Conservation (phyloP, 2,329 filamentous ascomycete species). For the Ophiostoma sp. region DNA sequence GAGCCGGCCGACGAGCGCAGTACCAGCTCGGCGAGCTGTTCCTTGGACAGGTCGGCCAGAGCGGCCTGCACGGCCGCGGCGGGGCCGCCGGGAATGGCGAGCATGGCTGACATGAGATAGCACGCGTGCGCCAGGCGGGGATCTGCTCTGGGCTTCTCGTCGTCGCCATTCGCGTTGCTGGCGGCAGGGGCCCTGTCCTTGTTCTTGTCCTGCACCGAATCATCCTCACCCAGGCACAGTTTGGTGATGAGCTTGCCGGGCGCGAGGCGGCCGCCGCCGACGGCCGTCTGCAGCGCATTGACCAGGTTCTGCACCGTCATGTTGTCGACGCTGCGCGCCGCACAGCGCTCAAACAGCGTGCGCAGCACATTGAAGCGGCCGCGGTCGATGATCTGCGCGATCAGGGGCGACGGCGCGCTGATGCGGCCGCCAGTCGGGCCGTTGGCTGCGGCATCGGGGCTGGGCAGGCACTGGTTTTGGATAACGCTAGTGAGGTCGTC, state of each 20-base stretch:
- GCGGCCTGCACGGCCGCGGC: constrained; percentile 67
- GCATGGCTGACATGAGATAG: constrained; percentile 73
- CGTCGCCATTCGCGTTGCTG: constrained; percentile 26
- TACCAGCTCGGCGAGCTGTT: constrained; percentile 59
- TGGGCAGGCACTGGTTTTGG: constrained; percentile 54
- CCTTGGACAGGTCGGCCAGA: constrained; percentile 54
- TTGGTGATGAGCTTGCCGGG: constrained; percentile 45
- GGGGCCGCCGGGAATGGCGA: constrained; percentile 65
- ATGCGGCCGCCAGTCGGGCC: constrained; percentile 72
- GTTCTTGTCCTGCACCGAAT: too few relatives aligned
- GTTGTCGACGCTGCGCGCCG: constrained; percentile 51
- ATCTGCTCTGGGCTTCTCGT: constrained; percentile 41
- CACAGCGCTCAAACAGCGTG: constrained; percentile 76
- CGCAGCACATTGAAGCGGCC: constrained; percentile 74
- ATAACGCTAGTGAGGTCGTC: constrained; percentile 75
- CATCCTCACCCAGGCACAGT: constrained; percentile 44
- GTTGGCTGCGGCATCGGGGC: constrained; percentile 61
- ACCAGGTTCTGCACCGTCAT: constrained; percentile 47
- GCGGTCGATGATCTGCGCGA: constrained; percentile 67
- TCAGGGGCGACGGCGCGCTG: constrained; percentile 43
- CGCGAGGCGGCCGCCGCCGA: constrained; percentile 32
- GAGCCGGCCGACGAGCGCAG: constrained; percentile 48
- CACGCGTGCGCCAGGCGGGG: constrained; percentile 64
- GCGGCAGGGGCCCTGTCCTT: constrained; percentile 23
- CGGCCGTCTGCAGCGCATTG: constrained; percentile 42